Evolutionary conservation across 2,329 filamentous ascomycete species (phyloP), one percentile per base, ranked within the genome.

Genomic region (Fonsecaea multimorphosa): DNA sequence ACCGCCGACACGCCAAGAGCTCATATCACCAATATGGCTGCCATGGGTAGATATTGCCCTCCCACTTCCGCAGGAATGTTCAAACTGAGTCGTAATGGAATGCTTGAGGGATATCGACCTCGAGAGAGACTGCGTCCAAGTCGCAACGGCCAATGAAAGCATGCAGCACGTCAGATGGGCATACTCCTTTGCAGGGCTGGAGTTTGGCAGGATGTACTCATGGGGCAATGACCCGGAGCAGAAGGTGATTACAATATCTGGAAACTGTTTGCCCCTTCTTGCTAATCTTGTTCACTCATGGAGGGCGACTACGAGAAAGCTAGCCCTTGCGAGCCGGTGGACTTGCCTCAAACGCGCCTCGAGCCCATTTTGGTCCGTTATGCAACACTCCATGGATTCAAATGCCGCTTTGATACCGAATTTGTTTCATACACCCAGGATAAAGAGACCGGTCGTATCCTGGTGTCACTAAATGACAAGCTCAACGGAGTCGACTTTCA

Each of bases 121-220:
- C 34, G 55, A 58, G 34, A 29, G 19, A 11, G 75, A 77, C 38
- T 74, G 74, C 49, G 34, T 73, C 5, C 70, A 71, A 14, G 63
- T 75, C 22, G 76, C 75, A 11, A 77, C 76, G 7, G 12, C 68
- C 1, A 73, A 72, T 6, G 71, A 76, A 24, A 67, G 67, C 61
- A 79, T 81, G 75, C 63, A 69, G 57, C 77, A 81, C 68, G 79
- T 76, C 11, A 74, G 78, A 16, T 82, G 78, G 78, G 79, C 77
- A 66, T 75, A 78, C 65, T 74, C 71, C 54, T 78, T 82, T 74
- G 76, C 76, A 22, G 80, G 80, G 8, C 77, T 78, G 57, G 80
- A 82, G 67, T 81, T 76, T 68, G 80, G 74, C 1, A 71, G 80
- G 1, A 76, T 78, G 29, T 73, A 78, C 60, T 74, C 76, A 1